Conservation (phyloP, 2,329 filamentous ascomycete genomes). For the Penicillium capsulatum region DNA sequence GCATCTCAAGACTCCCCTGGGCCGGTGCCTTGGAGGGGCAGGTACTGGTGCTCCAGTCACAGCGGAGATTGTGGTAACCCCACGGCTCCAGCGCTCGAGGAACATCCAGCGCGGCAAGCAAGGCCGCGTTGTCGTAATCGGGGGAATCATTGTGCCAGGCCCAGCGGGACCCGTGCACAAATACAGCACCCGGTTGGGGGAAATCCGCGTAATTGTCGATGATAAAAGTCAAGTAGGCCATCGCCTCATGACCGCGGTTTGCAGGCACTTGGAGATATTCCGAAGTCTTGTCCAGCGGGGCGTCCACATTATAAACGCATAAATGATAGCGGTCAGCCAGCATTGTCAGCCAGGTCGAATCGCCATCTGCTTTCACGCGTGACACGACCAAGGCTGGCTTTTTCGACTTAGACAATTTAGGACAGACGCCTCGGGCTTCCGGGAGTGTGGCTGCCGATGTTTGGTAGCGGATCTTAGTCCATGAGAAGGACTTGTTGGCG, state of each 20-base stretch:
- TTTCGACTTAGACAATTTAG: constrained; percentile 33
- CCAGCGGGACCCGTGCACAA: constrained; percentile 44
- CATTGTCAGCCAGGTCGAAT: constrained; percentile 40
- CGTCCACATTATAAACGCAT: constrained; percentile 46
- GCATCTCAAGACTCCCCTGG: constrained; percentile 43
- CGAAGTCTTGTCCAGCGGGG: constrained; percentile 22
- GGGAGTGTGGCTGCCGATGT: constrained; percentile 35
- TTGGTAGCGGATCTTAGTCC: constrained; percentile 44
- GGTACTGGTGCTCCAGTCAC: constrained; percentile 49
- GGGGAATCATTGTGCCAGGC: constrained; percentile 46
- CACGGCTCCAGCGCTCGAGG: constrained; percentile 33
- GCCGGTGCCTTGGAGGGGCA: constrained; percentile 33
- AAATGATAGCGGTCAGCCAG: constrained; percentile 42
- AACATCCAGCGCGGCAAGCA: constrained; percentile 41
- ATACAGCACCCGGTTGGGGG: constrained; percentile 39
- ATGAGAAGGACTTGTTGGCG: constrained; percentile 37
- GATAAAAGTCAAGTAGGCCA: constrained; percentile 46
- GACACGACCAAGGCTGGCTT: constrained; percentile 48
- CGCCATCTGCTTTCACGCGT: constrained; percentile 41
- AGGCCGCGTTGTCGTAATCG: constrained; percentile 44
- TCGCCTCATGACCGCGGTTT: constrained; percentile 48
- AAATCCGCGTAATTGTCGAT: constrained; percentile 46
- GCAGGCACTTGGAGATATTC: constrained; percentile 42
- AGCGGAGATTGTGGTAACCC: constrained; percentile 50
- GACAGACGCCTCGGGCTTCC: constrained; percentile 41